phyloP scores from a whole-genome alignment of 371 early-diverging fungal genomes.

The Rhizomucor pusillus region DNA sequence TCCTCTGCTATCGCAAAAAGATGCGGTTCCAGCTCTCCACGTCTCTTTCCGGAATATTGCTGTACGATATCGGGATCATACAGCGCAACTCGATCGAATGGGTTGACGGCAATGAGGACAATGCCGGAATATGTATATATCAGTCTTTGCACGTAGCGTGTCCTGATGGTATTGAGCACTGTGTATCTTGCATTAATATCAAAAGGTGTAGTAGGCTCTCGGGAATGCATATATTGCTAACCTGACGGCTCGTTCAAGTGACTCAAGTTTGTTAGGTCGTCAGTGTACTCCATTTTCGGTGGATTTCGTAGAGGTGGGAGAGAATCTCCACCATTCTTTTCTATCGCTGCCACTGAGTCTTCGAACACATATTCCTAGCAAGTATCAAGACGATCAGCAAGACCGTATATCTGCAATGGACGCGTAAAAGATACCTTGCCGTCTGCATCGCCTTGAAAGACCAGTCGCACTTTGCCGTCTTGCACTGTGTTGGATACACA shows the following conservation, averaged over 20 bases:
- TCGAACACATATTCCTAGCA: slow-evolving; percentile 72
- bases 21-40: slow-evolving; percentile 95
- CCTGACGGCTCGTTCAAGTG: slow-evolving; percentile 90
- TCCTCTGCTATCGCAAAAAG: slow-evolving; percentile 98
- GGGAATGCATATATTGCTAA: slow-evolving; percentile 13
- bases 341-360: slow-evolving; percentile 68
- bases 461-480: slow-evolving; percentile 49
- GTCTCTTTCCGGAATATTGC: slow-evolving; percentile 86
- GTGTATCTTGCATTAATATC: neutral
- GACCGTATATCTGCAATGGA: neutral
- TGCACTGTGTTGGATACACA: slow-evolving; percentile 47
- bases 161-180: slow-evolving; percentile 86
- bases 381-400: neutral
- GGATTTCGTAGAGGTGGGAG: slow-evolving; percentile 92
- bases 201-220: neutral
- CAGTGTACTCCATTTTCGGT: slow-evolving; percentile 82
- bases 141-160: slow-evolving; percentile 83
- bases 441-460: slow-evolving; percentile 59
- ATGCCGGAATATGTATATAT: slow-evolving; percentile 99
- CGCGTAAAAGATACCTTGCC: slow-evolving; percentile 45
- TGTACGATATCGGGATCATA: slow-evolving; percentile 85
- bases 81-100: slow-evolving; percentile 86
- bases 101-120: slow-evolving; percentile 98
- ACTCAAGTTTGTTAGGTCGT: slow-evolving; percentile 89
- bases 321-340: slow-evolving; percentile 57